A percentile compares a stretch with the other conserved stretches of the same genome.
phyloP scores from a whole-genome alignment of 768 basidiomycete genomes.

The Boletus edulis region DNA sequence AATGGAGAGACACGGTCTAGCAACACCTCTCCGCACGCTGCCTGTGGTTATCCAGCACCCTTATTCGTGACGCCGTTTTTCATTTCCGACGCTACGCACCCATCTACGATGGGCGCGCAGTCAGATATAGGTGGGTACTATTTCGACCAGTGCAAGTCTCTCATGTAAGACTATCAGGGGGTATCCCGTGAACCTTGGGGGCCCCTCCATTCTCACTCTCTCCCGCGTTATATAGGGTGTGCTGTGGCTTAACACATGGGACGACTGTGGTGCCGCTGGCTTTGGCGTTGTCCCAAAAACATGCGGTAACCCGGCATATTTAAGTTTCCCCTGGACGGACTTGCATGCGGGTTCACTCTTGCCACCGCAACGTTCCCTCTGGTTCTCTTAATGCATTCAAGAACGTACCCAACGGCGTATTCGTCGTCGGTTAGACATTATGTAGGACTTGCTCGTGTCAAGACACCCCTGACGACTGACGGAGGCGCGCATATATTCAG shows the following conservation, averaged over 20 bases:
- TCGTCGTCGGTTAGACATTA: conserved; percentile 18
- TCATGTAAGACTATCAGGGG: conserved; percentile 15
- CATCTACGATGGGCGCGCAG: neutral
- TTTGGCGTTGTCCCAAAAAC: conserved; percentile 11
- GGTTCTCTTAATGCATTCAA: conserved; percentile 17
- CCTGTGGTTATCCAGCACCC: neutral
- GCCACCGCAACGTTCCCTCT: conserved; percentile 11
- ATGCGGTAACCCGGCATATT: conserved; percentile 21
- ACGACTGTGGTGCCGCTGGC: conserved; percentile 19
- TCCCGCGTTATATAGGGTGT: conserved; percentile 9
- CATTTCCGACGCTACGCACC: conserved; percentile 21
- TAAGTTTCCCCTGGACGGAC: conserved; percentile 15
- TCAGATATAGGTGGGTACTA: neutral
- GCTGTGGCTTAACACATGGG: conserved; percentile 21
- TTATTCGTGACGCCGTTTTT: conserved; percentile 6
- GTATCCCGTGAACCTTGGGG: conserved; percentile 6
- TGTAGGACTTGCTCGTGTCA: conserved; percentile 13
- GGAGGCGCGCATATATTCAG: conserved; percentile 4
- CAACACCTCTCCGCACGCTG: neutral
- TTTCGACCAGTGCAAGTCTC: neutral
- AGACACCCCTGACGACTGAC: conserved; percentile 6
- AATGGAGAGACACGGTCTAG: neutral
- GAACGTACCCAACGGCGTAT: conserved; percentile 9
- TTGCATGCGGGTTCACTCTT: conserved; percentile 14
- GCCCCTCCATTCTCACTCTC: conserved; percentile 3